Conservation (phyloP, 306 rosid genomes). For the Rubus idaeus region DNA sequence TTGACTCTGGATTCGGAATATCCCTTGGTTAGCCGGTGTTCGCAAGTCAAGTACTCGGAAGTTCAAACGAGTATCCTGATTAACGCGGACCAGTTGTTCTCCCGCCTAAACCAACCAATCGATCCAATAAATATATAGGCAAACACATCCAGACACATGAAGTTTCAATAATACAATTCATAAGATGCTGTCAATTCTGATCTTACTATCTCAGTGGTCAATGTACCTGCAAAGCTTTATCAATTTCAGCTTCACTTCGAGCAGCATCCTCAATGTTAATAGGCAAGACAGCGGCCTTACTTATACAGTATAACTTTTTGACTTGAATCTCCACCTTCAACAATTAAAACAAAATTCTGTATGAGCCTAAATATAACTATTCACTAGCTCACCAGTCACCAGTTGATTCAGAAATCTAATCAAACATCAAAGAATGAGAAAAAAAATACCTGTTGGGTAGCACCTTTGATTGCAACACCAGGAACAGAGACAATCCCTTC, state of each 20-base stretch:
- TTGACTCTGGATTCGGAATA: constrained; percentile 65
- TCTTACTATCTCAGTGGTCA: neutral
- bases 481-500: constrained; percentile 80
- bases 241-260: constrained; percentile 74
- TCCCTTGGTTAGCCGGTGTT: constrained; percentile 82
- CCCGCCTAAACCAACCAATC: constrained; percentile 58
- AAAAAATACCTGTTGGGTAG: constrained; percentile 72
- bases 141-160: neutral
- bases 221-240: constrained; percentile 64
- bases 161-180: neutral
- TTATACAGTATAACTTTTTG: constrained; percentile 62
- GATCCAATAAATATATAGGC: constrained; percentile 21
- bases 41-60: constrained; percentile 69
- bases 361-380: too few relatives aligned
- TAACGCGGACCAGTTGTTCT: constrained; percentile 75
- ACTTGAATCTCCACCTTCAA: constrained; percentile 86
- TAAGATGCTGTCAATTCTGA: neutral
- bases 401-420: neutral
- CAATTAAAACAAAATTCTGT: neutral
- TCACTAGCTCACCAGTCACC: too few relatives aligned
- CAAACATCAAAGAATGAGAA: neutral
- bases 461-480: constrained; percentile 53
- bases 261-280: constrained; percentile 89
- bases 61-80: constrained; percentile 88
- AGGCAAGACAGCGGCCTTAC: constrained; percentile 69